Evolutionary conservation across 1,284 basidiomycete species (phyloP).

Genomic region (Prillingera fragicola): DNA sequence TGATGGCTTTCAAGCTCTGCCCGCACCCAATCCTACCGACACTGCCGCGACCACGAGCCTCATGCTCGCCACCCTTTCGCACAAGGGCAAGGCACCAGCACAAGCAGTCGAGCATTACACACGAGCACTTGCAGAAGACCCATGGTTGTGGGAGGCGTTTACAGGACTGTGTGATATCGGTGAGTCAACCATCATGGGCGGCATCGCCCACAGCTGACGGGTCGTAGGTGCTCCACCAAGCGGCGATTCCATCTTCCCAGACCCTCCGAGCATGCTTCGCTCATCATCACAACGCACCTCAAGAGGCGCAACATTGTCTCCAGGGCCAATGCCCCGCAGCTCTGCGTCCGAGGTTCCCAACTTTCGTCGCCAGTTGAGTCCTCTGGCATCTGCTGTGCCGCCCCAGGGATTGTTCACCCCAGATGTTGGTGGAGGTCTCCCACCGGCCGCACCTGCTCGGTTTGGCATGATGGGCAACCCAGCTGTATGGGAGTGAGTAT

Average conservation of each 20-base stretch:
- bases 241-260: constrained; percentile 27
- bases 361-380: constrained; percentile 51
- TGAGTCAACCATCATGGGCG: constrained; percentile 47
- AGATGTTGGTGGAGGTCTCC: constrained; percentile 44
- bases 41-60: constrained; percentile 30
- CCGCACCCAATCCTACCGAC: constrained; percentile 22
- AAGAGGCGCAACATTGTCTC: constrained; percentile 54
- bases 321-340: constrained; percentile 44
- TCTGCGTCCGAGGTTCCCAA: constrained; percentile 45
- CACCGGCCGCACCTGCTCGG: constrained; percentile 2
- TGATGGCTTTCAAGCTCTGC: constrained; percentile 18
- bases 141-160: constrained; percentile 89
- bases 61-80: constrained; percentile 32
- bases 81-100: constrained; percentile 55
- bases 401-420: constrained; percentile 74
- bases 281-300: constrained; percentile 30
- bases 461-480: constrained; percentile 35
- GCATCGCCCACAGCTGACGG: too few relatives aligned
- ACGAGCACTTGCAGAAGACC: constrained; percentile 66
- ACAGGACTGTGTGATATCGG: constrained; percentile 79
- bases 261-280: constrained; percentile 24
- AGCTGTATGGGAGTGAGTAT: constrained; percentile 34
- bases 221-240: constrained; percentile 32
- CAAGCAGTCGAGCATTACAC: constrained; percentile 66
- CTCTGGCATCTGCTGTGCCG: constrained; percentile 21